These are phyloP conservation scores for Curvularia sp. DNA, from an alignment of 2,329 filamentous ascomycete species.

Conservation along the genomic window DNA sequence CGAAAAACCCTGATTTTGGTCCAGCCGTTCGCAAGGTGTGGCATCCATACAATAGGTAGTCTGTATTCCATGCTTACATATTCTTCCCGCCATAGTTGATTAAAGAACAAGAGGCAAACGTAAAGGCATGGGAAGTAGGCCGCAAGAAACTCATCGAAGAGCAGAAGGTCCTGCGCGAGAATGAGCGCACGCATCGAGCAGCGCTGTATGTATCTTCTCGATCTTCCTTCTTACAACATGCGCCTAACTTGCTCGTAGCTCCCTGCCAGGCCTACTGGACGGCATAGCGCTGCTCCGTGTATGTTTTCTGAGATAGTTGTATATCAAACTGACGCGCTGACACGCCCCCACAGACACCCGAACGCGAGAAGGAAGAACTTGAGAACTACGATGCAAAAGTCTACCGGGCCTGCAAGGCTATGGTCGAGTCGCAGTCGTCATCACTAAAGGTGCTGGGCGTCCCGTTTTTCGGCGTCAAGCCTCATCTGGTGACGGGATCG, in stretches of 20 bases:
- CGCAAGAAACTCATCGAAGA: slow-evolving; percentile 60
- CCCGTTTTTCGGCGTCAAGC: slow-evolving; percentile 43
- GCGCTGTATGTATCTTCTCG: slow-evolving; percentile 57
- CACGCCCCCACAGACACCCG: slow-evolving; percentile 46
- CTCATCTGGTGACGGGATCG: slow-evolving; percentile 34
- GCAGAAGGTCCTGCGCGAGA: slow-evolving; percentile 60
- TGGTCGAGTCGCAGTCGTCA: slow-evolving; percentile 64
- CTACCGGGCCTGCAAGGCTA: slow-evolving; percentile 63
- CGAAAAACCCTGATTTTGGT: slow-evolving; percentile 54
- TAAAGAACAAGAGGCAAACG: slow-evolving; percentile 67
- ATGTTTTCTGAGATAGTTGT: neutral
- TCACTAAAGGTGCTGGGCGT: slow-evolving; percentile 62
- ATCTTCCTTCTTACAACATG: no score
- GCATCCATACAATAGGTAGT: neutral
- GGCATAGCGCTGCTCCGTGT: slow-evolving; percentile 34
- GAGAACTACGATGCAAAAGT: slow-evolving; percentile 67
- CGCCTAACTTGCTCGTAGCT: slow-evolving; percentile 25
- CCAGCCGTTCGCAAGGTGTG: slow-evolving; percentile 51
- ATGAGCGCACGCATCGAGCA: slow-evolving; percentile 61
- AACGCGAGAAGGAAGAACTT: slow-evolving; percentile 63
- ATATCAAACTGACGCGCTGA: slow-evolving; percentile 5
- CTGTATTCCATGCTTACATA: slow-evolving; percentile 12
- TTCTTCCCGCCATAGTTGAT: slow-evolving; percentile 58
- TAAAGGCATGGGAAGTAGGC: slow-evolving; percentile 66
- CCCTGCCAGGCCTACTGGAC: slow-evolving; percentile 37